Conservation (phyloP, 1,284 basidiomycete species). For the Trichosporon inkin region DNA sequence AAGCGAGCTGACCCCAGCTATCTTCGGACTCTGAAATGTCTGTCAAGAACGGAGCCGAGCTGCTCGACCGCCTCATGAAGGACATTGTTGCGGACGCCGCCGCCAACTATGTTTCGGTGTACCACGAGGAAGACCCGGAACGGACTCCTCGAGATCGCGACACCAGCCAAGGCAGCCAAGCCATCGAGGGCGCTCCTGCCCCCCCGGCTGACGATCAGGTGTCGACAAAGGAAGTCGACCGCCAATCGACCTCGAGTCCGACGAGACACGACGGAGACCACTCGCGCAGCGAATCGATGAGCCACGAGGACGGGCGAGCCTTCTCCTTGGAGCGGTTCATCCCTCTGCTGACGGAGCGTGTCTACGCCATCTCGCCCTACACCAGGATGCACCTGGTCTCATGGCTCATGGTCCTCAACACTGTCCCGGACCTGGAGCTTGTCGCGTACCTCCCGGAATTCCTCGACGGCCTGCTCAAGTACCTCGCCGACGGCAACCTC, state of each 20-base stretch:
- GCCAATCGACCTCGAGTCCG: conserved; percentile 8
- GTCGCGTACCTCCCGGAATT: conserved; percentile 93
- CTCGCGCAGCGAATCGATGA: conserved; percentile 11
- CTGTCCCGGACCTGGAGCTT: conserved; percentile 92
- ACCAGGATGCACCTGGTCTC: conserved; percentile 93
- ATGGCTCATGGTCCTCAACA: conserved; percentile 95
- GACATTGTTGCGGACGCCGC: conserved; percentile 97
- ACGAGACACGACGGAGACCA: conserved; percentile 14
- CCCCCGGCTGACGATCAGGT: background rate
- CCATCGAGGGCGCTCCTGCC: background rate
- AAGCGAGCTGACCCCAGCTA: conserved; percentile 61
- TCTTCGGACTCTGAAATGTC: conserved; percentile 93
- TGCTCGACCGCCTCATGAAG: conserved; percentile 94
- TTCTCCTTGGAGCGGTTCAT: conserved; percentile 95
- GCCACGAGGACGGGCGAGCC: conserved; percentile 53
- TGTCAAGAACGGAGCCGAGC: conserved; percentile 97
- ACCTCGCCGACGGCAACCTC: conserved; percentile 89
- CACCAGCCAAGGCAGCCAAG: conserved; percentile 54
- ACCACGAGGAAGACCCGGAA: conserved; percentile 53
- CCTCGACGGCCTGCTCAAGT: conserved; percentile 87
- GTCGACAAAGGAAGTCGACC: conserved; percentile 1
- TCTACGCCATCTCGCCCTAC: conserved; percentile 92
- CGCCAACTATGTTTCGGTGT: conserved; percentile 87
- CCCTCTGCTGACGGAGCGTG: conserved; percentile 85
- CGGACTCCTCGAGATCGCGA: conserved; percentile 22